These are phyloP conservation scores for Ilyonectria robusta DNA, from an alignment of 2,329 filamentous ascomycete species.

Conservation along the genomic window DNA sequence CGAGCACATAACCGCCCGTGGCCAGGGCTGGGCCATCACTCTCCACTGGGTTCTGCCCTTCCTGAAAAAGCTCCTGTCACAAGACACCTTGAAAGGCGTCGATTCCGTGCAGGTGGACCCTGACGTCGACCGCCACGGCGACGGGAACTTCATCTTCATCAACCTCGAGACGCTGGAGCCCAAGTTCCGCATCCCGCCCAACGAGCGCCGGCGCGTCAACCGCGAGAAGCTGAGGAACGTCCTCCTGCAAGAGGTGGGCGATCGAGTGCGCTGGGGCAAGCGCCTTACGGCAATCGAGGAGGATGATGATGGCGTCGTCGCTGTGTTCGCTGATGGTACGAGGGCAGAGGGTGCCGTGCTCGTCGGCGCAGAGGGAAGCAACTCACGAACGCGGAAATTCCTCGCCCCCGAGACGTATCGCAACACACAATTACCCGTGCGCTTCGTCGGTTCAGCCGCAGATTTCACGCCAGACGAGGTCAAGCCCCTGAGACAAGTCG, in stretches of 20 bases:
- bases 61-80: slow-evolving; percentile 45
- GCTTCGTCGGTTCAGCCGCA: slow-evolving; percentile 55
- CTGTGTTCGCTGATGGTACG: slow-evolving; percentile 52
- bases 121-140: slow-evolving; percentile 57
- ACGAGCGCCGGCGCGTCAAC: slow-evolving; percentile 53
- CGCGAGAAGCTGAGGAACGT: slow-evolving; percentile 53
- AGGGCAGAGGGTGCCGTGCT: slow-evolving; percentile 51
- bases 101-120: slow-evolving; percentile 50
- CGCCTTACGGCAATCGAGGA: slow-evolving; percentile 47
- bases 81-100: slow-evolving; percentile 39
- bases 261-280: slow-evolving; percentile 52
- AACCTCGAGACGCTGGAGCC: slow-evolving; percentile 55
- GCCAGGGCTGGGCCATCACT: slow-evolving; percentile 72
- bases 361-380: slow-evolving; percentile 58
- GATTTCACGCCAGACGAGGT: slow-evolving; percentile 56
- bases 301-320: slow-evolving; percentile 42
- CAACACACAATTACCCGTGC: slow-evolving; percentile 54
- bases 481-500: slow-evolving; percentile 60
- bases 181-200: slow-evolving; percentile 57
- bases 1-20: slow-evolving; percentile 47
- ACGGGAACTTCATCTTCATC: slow-evolving; percentile 58
- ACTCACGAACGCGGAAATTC: slow-evolving; percentile 54
- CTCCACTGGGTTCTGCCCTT: slow-evolving; percentile 68
- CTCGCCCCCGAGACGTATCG: slow-evolving; percentile 51
- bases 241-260: slow-evolving; percentile 47